Evolutionary conservation across 805 yeast genomes (phyloP).

Genomic region (Teunomyces gatunensis): DNA sequence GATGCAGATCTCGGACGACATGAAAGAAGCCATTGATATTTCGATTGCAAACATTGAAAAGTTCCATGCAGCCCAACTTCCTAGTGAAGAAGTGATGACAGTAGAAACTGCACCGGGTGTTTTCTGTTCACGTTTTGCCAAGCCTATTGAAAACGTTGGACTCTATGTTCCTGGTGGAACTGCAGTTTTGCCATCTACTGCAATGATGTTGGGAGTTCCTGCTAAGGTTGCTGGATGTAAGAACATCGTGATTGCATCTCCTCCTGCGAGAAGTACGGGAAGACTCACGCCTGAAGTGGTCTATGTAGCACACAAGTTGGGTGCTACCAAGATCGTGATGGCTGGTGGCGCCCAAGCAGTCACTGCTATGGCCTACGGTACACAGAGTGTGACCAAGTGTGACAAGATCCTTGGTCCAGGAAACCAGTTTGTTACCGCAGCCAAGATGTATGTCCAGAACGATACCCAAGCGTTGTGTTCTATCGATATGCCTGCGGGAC

Average conservation of each 20-base stretch:
- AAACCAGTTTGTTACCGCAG: conserved; percentile 98
- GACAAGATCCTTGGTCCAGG: conserved; percentile 99
- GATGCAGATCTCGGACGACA: conserved; percentile 69
- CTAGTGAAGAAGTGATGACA: conserved; percentile 59
- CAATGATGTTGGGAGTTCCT: conserved; percentile 97
- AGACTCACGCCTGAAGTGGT: conserved; percentile 94
- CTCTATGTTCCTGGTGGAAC: conserved; percentile 98
- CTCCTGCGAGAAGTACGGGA: conserved; percentile 88
- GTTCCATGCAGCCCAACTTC: conserved; percentile 93
- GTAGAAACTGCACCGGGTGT: conserved; percentile 97
- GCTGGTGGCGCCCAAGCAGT: conserved; percentile 99
- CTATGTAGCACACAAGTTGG: conserved; percentile 93
- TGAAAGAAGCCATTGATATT: conserved; percentile 82
- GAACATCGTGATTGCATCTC: conserved; percentile 89
- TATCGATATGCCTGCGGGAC: conserved; percentile 99
- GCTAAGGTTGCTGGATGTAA: conserved; percentile 97
- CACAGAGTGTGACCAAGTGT: conserved; percentile 86
- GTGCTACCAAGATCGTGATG: conserved; percentile 83
- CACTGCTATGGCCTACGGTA: conserved; percentile 98
- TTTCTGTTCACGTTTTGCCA: conserved; percentile 86
- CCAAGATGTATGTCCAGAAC: conserved; percentile 95
- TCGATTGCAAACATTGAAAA: conserved; percentile 84
- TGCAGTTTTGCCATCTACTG: conserved; percentile 96
- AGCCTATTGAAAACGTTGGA: conserved; percentile 94
- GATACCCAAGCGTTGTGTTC: conserved; percentile 94